Conservation (phyloP, 306 rosid species). For the Ormosia semicastrata region DNA sequence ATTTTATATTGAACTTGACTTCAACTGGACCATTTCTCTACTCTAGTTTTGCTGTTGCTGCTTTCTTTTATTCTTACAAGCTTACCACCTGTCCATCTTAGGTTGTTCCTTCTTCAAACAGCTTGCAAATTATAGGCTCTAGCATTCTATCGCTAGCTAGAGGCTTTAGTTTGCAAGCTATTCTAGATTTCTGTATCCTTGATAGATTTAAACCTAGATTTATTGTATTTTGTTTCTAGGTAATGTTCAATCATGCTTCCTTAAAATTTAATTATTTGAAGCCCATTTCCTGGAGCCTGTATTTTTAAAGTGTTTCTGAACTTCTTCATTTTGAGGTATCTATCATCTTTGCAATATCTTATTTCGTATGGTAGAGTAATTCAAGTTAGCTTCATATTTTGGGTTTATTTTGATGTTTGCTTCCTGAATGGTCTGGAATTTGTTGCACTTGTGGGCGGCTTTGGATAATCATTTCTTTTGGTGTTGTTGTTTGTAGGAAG, state of each 20-base stretch:
- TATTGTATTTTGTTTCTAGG: conserved; percentile 1
- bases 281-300: background rate
- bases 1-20: background rate
- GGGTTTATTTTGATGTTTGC: conserved; percentile 6
- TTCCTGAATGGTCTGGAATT: conserved; percentile 2
- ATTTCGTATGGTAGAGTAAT: background rate
- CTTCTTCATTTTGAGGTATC: background rate
- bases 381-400: conserved; percentile 11
- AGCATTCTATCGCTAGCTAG: background rate
- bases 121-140: background rate
- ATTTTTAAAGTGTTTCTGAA: background rate
- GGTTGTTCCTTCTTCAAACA: conserved; percentile 10
- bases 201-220: background rate
- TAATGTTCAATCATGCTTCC: background rate
- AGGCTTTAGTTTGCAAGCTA: background rate
- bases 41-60: background rate
- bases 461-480: conserved; percentile 23
- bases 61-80: background rate
- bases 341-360: background rate
- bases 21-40: background rate
- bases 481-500: conserved; percentile 49
- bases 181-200: background rate
- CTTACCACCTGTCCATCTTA: background rate
- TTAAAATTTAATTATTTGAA: background rate
- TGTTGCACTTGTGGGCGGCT: conserved; percentile 1